phyloP scores from a whole-genome alignment of 2,329 filamentous ascomycete genomes.

The Bipolaris sorokiniana region DNA sequence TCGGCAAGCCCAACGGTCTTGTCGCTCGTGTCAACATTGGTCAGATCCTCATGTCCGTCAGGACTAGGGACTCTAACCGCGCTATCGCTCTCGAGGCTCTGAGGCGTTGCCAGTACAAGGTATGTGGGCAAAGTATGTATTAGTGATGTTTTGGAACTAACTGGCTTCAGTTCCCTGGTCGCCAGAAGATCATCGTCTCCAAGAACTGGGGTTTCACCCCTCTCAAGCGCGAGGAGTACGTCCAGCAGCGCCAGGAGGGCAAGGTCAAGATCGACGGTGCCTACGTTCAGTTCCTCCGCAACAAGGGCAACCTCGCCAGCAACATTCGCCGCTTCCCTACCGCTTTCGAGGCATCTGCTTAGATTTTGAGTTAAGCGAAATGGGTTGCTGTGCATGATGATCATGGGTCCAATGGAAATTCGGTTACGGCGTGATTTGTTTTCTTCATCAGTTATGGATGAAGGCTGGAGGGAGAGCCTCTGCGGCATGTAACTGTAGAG shows the following conservation, averaged over 20 bases:
- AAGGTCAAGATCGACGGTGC: conserved; percentile 96
- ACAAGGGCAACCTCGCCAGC: conserved; percentile 81
- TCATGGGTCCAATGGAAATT: conserved; percentile 46
- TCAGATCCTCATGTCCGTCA: conserved; percentile 96
- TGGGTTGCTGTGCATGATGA: conserved; percentile 34
- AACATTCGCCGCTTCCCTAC: conserved; percentile 97
- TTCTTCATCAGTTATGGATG: conserved; percentile 43
- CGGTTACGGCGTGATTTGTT: conserved; percentile 48
- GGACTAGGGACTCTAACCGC: conserved; percentile 94
- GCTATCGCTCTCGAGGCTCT: conserved; percentile 96
- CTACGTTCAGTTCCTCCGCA: conserved; percentile 98
- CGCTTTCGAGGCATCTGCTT: conserved; percentile 68
- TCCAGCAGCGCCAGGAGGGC: conserved; percentile 91
- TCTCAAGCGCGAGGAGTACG: conserved; percentile 96
- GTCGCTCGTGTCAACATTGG: conserved; percentile 99
- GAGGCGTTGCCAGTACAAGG: conserved; percentile 98
- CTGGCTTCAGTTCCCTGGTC: conserved; percentile 77
- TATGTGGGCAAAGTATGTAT: conserved; percentile 16
- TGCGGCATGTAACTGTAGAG: conserved; percentile 37
- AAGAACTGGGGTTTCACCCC: conserved; percentile 99
- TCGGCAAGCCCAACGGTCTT: conserved; percentile 98
- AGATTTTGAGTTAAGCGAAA: conserved; percentile 29
- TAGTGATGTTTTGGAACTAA: not conserved
- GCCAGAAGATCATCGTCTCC: conserved; percentile 99
- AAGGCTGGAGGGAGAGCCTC: conserved; percentile 36